Conservation (phyloP, 2,329 filamentous ascomycete genomes). For the Acrodontium crateriforme region DNA sequence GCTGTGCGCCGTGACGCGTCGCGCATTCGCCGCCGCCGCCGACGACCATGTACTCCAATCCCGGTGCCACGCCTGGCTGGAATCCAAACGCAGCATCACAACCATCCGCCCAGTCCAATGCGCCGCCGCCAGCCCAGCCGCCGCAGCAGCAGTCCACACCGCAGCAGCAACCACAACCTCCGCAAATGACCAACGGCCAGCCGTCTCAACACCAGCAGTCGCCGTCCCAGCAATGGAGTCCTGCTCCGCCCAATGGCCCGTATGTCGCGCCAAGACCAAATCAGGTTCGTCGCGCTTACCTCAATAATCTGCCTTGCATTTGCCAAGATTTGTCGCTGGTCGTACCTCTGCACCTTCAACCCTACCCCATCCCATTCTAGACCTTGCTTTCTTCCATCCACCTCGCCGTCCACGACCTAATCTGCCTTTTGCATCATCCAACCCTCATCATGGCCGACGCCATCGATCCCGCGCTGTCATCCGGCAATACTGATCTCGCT, state of each 20-base stretch:
- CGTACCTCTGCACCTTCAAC: constrained; percentile 1
- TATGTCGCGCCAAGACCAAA: constrained; percentile 16
- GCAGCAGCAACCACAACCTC: constrained; percentile 6
- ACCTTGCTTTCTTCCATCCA: constrained; percentile 1
- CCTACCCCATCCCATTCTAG: background rate
- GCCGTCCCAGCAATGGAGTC: constrained; percentile 10
- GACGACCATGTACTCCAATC: no score
- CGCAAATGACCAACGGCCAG: no score
- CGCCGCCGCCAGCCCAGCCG: constrained; percentile 11
- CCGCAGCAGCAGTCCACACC: constrained; percentile 10
- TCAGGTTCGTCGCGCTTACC: constrained; percentile 17
- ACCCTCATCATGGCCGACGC: constrained; percentile 10
- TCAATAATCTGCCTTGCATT: constrained; percentile 2
- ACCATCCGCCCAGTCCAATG: no score
- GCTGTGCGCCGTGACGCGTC: no score
- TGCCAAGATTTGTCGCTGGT: background rate
- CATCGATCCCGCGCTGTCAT: constrained; percentile 19
- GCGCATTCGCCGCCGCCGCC: no score
- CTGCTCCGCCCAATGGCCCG: constrained; percentile 20
- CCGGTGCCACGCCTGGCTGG: no score
- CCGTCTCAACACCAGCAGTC: constrained; percentile 11
- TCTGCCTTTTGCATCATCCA: constrained; percentile 3
- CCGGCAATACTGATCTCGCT: constrained; percentile 14
- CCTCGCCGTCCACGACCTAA: constrained; percentile 1
- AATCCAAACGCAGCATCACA: no score